phyloP scores from a whole-genome alignment of 164 flowering plant genomes.

The Liquidambar formosana region DNA sequence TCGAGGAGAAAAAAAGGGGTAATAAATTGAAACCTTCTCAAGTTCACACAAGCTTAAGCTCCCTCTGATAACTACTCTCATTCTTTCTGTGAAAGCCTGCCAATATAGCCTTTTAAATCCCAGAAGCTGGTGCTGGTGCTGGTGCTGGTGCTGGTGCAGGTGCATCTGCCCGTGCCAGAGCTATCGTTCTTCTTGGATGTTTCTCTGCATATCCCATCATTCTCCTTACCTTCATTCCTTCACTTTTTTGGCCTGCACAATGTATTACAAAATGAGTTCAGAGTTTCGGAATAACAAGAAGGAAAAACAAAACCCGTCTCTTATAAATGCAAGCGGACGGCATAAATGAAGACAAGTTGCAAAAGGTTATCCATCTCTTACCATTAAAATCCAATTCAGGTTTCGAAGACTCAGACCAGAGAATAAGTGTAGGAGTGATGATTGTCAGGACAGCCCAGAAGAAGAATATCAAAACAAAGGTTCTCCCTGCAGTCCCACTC shows the following conservation, averaged over 20 bases:
- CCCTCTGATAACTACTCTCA: too few relatives aligned
- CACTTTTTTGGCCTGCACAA: conserved; percentile 24
- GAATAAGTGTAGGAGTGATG: conserved; percentile 72
- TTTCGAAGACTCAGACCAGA: conserved; percentile 55
- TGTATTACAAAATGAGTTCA: background rate
- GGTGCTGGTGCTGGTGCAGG: conserved; percentile 10
- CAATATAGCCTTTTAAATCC: conserved; percentile 1
- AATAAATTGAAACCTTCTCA: too few relatives aligned
- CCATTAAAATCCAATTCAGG: conserved; percentile 30
- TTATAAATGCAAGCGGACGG: background rate
- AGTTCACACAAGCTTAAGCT: too few relatives aligned
- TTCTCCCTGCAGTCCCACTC: conserved; percentile 59
- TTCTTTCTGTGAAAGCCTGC: background rate
- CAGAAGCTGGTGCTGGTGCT: conserved; percentile 11
- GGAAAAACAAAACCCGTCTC: background rate
- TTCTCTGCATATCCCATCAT: conserved; percentile 19
- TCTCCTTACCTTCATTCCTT: conserved; percentile 22
- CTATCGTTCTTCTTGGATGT: background rate
- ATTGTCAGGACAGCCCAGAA: conserved; percentile 73
- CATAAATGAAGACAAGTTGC: background rate
- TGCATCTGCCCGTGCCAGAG: background rate
- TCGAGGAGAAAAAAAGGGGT: too few relatives aligned
- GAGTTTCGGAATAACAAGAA: background rate
- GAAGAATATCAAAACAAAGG: conserved; percentile 56
- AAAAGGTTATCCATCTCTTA: conserved; percentile 12